phyloP scores from a whole-genome alignment of 2,329 filamentous ascomycete species.

The Penicillium sp. region DNA sequence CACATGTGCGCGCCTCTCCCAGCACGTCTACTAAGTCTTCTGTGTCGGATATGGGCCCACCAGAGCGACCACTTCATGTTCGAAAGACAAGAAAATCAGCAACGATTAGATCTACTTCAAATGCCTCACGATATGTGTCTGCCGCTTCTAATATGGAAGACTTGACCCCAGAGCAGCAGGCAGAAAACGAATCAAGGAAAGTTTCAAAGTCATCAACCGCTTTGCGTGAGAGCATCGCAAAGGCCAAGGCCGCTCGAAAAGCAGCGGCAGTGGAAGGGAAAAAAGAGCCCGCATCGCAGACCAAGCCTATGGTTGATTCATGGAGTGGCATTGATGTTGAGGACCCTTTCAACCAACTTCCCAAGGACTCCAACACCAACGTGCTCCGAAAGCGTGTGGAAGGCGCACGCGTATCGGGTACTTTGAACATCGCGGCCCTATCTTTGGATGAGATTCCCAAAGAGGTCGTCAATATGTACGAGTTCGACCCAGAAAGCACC shows the following conservation, averaged over 20 bases:
- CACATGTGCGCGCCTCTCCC: conserved; percentile 54
- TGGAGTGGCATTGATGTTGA: conserved; percentile 51
- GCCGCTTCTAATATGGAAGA: conserved; percentile 30
- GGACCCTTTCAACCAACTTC: conserved; percentile 58
- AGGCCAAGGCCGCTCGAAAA: conserved; percentile 78
- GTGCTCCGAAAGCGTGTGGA: conserved; percentile 71
- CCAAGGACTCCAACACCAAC: conserved; percentile 59
- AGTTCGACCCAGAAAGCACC: conserved; percentile 63
- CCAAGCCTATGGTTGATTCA: conserved; percentile 18
- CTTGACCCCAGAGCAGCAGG: conserved; percentile 28
- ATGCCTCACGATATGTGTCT: conserved; percentile 32
- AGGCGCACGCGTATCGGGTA: conserved; percentile 70
- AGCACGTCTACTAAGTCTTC: conserved; percentile 57
- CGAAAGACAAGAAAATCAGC: conserved; percentile 39
- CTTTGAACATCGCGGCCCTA: conserved; percentile 84
- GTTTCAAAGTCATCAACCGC: conserved; percentile 70
- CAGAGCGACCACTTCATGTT: conserved; percentile 40
- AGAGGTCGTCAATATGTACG: conserved; percentile 89
- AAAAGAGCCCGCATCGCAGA: conserved; percentile 12
- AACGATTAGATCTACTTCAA: conserved; percentile 32
- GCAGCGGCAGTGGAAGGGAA: conserved; percentile 43
- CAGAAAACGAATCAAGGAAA: conserved; percentile 41
- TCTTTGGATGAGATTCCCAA: conserved; percentile 73
- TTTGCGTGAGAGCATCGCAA: conserved; percentile 85
- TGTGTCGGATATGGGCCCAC: conserved; percentile 27